Conservation (phyloP, 2,329 filamentous ascomycete species). For the Microsporum canis region DNA sequence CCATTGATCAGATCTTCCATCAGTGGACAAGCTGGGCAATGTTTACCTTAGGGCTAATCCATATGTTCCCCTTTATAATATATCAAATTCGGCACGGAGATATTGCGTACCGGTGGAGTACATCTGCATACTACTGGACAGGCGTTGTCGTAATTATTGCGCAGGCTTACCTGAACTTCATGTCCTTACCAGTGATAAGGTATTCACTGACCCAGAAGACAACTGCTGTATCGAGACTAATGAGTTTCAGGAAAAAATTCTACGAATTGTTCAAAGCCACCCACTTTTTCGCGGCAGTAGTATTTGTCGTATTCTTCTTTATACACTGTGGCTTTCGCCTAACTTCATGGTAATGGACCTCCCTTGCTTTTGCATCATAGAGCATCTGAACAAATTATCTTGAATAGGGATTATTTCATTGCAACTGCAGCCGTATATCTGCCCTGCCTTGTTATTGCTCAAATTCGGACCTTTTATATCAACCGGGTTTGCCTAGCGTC, state of each 20-base stretch:
- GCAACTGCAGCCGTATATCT: slow-evolving; percentile 44
- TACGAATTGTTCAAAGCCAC: slow-evolving; percentile 53
- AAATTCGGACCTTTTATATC: slow-evolving; percentile 39
- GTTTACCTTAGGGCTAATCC: slow-evolving; percentile 44
- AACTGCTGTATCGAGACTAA: background rate
- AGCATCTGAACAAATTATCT: background rate
- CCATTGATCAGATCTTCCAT: slow-evolving; percentile 38
- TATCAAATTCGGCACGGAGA: slow-evolving; percentile 36
- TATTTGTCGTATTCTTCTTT: slow-evolving; percentile 51
- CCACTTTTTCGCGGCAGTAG: slow-evolving; percentile 41
- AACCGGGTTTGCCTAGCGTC: slow-evolving; percentile 40
- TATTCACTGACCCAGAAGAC: slow-evolving; percentile 8
- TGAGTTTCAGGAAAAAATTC: slow-evolving; percentile 35
- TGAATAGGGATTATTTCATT: slow-evolving; percentile 48
- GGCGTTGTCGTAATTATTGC: slow-evolving; percentile 44
- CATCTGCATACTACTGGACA: slow-evolving; percentile 41
- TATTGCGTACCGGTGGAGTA: slow-evolving; percentile 37
- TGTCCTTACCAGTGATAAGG: slow-evolving; percentile 21
- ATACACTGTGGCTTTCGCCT: slow-evolving; percentile 48
- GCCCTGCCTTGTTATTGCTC: slow-evolving; percentile 36
- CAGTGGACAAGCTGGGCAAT: slow-evolving; percentile 44
- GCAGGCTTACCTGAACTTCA: slow-evolving; percentile 45
- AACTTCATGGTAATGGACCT: slow-evolving; percentile 38
- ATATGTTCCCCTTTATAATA: slow-evolving; percentile 49
- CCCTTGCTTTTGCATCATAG: background rate